Evolutionary conservation across 257 asterid species (phyloP), one percentile per base, ranked within the genome.

Genomic region (Lycium ferocissimum): DNA sequence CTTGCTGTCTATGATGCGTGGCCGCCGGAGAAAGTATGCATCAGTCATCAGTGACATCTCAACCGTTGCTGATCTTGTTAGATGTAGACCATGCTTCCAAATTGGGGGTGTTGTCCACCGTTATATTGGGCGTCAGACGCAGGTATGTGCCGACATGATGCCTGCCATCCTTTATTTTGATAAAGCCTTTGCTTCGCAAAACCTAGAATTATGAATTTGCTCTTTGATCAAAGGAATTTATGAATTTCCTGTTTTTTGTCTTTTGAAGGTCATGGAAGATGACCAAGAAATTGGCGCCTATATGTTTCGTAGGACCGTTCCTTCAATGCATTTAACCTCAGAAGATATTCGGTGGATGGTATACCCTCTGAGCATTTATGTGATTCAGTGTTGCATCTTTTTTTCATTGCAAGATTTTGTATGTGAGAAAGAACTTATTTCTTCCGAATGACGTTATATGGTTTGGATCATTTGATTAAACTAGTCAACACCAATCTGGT

Each of bases 261-360:
- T 75, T 86, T 22, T 86, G 88, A 89, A 97, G 99, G 98, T 97
- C 85, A 95, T 97, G 99, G 98, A 97, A 92, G 98, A 97, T 88
- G 98, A 95, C 90, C 97, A 86, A 87, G 99, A 97, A 90, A 97
- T 97, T 81, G 97, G 94, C 83, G 98, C 99, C 20, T 97, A 94
- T 89, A 97, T 97, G 99, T 97, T 97, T 86, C 99, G 99, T 13
- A 92, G 99, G 92, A 97, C 99, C 18, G 98, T 97, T 84, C 99
- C 99, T 87, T 93, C 94, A 80, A 85, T 92, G 88, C 96, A 93
- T 88, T 86, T 97, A 91, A 91, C 96, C 59, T 92, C 97, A 38
- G 98, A 95, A 85, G 99, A 97, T 89, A 95, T 97, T 87, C 97
- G 98, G 38, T 85, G 89, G 88, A 97, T 97, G 99, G 99, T 97